phyloP scores from a whole-genome alignment of 2,329 filamentous ascomycete species.

The Stachybotrys chartarum region DNA sequence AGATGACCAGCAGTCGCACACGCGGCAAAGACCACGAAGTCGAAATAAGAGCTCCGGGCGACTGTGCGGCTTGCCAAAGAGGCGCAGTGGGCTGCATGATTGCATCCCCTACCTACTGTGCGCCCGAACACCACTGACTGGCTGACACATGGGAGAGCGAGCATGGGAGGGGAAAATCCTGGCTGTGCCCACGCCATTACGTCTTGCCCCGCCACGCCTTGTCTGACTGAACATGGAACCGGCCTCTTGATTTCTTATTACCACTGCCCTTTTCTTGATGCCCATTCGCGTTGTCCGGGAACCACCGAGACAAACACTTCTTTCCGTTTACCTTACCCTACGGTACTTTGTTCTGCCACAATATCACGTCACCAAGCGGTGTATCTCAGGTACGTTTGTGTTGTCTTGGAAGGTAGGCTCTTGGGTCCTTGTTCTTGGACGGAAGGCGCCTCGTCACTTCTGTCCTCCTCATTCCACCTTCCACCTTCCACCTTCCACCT shows the following conservation, averaged over 20 bases:
- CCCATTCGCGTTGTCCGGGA: neutral
- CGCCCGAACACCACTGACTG: too few relatives aligned
- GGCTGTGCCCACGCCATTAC: neutral
- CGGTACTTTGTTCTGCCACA: neutral
- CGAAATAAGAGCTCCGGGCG: too few relatives aligned
- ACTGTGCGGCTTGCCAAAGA: too few relatives aligned
- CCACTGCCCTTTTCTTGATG: neutral
- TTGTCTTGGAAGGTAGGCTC: neutral
- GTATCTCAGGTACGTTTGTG: neutral
- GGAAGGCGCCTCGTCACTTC: neutral
- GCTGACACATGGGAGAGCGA: neutral
- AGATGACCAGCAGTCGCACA: neutral
- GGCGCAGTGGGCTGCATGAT: too few relatives aligned
- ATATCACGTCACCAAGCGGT: neutral
- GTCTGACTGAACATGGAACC: neutral
- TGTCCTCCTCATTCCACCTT: neutral
- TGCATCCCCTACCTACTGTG: too few relatives aligned
- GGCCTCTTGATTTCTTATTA: neutral
- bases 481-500: too few relatives aligned
- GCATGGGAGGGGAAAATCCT: neutral
- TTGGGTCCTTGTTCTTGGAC: too few relatives aligned
- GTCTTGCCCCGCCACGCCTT: neutral
- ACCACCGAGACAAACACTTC: too few relatives aligned
- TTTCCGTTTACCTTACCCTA: neutral
- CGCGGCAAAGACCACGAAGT: too few relatives aligned